phyloP scores from a whole-genome alignment of 2,329 filamentous ascomycete genomes.

The Ophiosphaerella korrae region DNA sequence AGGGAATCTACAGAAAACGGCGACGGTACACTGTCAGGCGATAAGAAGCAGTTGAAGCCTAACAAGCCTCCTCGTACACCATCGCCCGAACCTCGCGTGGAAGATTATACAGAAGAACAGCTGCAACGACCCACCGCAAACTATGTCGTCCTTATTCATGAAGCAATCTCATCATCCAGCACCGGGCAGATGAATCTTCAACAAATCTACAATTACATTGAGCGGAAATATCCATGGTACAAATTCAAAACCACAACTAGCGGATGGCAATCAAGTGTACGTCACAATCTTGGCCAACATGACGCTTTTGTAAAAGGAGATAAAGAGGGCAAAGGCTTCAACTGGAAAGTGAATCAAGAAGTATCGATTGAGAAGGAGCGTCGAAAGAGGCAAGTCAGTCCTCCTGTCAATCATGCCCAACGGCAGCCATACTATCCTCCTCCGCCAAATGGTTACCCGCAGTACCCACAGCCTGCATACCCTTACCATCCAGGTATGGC shows the following conservation, averaged over 20 bases:
- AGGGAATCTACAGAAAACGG: slow-evolving; percentile 46
- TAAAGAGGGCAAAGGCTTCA: slow-evolving; percentile 66
- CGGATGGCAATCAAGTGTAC: slow-evolving; percentile 70
- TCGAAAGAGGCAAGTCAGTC: slow-evolving; percentile 56
- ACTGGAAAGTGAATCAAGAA: slow-evolving; percentile 65
- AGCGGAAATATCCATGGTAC: slow-evolving; percentile 67
- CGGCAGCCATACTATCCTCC: slow-evolving; percentile 40
- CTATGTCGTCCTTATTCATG: slow-evolving; percentile 68
- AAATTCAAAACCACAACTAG: slow-evolving; percentile 64
- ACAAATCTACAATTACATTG: slow-evolving; percentile 68
- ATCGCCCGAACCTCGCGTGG: slow-evolving; percentile 66
- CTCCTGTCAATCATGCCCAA: slow-evolving; percentile 43
- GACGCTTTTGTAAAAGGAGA: slow-evolving; percentile 65
- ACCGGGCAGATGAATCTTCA: slow-evolving; percentile 66
- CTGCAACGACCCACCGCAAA: slow-evolving; percentile 70
- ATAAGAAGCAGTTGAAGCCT: slow-evolving; percentile 56
- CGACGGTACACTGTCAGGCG: slow-evolving; percentile 42
- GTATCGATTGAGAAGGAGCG: slow-evolving; percentile 65
- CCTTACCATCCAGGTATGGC: slow-evolving; percentile 39
- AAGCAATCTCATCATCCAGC: slow-evolving; percentile 62
- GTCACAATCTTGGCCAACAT: slow-evolving; percentile 66
- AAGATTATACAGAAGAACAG: slow-evolving; percentile 74
- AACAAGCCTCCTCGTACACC: slow-evolving; percentile 58
- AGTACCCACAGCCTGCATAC: slow-evolving; percentile 33
- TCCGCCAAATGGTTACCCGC: slow-evolving; percentile 36